phyloP scores from a whole-genome alignment of 192 early-diverging fungal genomes.

The Umbelopsis sp. region DNA sequence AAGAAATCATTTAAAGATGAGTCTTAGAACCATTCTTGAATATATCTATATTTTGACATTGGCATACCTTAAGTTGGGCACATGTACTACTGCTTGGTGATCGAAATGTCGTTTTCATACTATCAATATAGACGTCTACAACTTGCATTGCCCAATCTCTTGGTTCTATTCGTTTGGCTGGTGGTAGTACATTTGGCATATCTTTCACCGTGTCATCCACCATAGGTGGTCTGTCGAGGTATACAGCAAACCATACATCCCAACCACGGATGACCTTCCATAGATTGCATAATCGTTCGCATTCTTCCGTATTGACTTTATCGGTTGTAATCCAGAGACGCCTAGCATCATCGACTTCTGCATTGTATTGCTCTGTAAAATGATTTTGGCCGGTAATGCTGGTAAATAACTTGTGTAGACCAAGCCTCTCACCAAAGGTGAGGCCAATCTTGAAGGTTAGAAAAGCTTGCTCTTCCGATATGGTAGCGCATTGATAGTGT shows the following conservation, averaged over 20 bases:
- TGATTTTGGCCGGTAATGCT: not conserved
- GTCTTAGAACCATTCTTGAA: not conserved
- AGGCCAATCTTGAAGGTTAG: constrained; percentile 19
- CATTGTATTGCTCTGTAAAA: not conserved
- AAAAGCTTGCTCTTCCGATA: constrained; percentile 22
- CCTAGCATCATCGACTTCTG: not conserved
- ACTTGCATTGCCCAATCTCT: not conserved
- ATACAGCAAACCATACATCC: constrained; percentile 15
- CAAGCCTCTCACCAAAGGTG: constrained; percentile 10
- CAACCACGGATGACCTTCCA: constrained; percentile 6
- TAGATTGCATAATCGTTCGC: not conserved
- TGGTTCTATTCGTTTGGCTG: not conserved
- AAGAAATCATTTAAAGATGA: not conserved
- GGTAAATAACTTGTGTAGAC: not conserved
- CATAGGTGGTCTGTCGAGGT: constrained; percentile 9
- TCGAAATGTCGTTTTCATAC: not conserved
- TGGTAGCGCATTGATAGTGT: constrained; percentile 19
- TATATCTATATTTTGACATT: too few relatives aligned
- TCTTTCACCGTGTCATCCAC: not conserved
- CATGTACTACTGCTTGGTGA: not conserved
- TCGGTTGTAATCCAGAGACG: not conserved
- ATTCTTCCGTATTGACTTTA: not conserved
- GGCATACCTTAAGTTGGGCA: not conserved
- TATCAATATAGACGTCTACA: constrained; percentile 2
- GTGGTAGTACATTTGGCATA: not conserved